A percentile compares a stretch with the other conserved stretches of the same genome.
phyloP scores from a whole-genome alignment of 805 yeast genomes.

The Schwanniomyces yamadae region DNA sequence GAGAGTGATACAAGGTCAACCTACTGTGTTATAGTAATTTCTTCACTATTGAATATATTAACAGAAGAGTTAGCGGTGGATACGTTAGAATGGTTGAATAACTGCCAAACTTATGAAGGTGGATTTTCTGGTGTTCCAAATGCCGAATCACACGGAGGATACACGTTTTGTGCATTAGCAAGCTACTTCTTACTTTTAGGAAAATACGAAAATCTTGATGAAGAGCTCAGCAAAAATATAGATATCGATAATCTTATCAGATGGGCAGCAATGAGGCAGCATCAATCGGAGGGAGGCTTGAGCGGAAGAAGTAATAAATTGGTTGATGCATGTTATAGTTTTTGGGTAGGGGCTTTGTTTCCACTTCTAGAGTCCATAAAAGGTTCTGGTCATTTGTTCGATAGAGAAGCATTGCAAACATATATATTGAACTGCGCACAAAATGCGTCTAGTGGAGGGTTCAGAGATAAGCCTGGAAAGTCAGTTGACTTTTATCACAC shows the following conservation, averaged over 20 bases:
- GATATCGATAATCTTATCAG: conserved; percentile 50
- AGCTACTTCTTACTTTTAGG: conserved; percentile 54
- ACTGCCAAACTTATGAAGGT: conserved; percentile 91
- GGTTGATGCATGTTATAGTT: conserved; percentile 94
- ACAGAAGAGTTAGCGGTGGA: conserved; percentile 58
- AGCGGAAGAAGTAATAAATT: conserved; percentile 89
- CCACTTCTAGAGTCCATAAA: conserved; percentile 56
- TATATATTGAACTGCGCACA: conserved; percentile 82
- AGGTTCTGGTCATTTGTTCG: conserved; percentile 25
- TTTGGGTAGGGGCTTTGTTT: conserved; percentile 86
- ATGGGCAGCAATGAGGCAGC: conserved; percentile 77
- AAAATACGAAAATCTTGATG: conserved; percentile 23
- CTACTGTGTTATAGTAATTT: conserved; percentile 79
- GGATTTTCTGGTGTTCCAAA: conserved; percentile 84
- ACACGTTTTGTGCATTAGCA: conserved; percentile 81
- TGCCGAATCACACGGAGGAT: conserved; percentile 96
- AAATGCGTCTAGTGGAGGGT: conserved; percentile 58
- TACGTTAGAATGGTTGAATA: conserved; percentile 56
- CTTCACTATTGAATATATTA: conserved; percentile 60
- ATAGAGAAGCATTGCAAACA: conserved; percentile 57
- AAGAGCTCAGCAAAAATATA: conserved; percentile 21
- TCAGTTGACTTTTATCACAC: conserved; percentile 87
- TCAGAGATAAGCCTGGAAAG: conserved; percentile 85
- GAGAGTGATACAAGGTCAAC: conserved; percentile 84
- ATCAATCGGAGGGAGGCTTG: conserved; percentile 77